Base-by-base conservation (phyloP, 2,329 filamentous ascomycete genomes). In the Calonectria leucothoes region DNA sequence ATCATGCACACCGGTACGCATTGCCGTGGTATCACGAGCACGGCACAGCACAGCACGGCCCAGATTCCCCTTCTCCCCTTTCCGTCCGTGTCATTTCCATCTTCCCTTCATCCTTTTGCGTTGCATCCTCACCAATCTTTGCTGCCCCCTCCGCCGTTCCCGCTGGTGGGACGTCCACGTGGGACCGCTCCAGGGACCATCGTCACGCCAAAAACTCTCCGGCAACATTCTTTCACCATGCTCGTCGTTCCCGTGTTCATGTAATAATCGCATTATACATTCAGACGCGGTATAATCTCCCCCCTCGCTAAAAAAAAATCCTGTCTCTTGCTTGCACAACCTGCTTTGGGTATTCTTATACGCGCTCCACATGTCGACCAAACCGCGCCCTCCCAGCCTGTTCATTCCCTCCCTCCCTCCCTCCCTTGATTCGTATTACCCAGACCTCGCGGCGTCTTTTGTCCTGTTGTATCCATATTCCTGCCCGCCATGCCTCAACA, bases 181-280 rank as follows among this genome's bases (percentile, higher is more conserved):
- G 49, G 65, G 65, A 45, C 64, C 23, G 25, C 31, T 25, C 25
- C 27, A 23, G 51, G 23, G 7, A 27, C 59, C 59, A 42, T 63
- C 27, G 37, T 63, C 35, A 45, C 35, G 5, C 37, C 55, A 39
- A 55, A 37, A 59, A 12, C n/a, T 17, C 59, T 45, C 37, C 59
- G 49, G 17, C 59, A 45, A 17, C 59, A 63, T 42, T 45, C 37
- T 42, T 52, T 45, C 59, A 42, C 59, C 35, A 27, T 42, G 33
- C 25, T 59, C 20, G 20, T 42, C 20, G 59, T 45, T 48, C 59
- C n/a, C 31, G 35, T 59, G 31, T 59, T 65, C 68, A 57, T 70
- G 49, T 69, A 63, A 63, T 29, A 67, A 55, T 71, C 64, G 48
- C 48, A 71, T 71, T 71, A 68, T 67, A 71, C 64, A 67, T 67